Percentiles rank a stretch among this genome's conserved stretches.
phyloP scores from a whole-genome alignment of 192 early-diverging fungal genomes.

The Backusella mclennaniae region DNA sequence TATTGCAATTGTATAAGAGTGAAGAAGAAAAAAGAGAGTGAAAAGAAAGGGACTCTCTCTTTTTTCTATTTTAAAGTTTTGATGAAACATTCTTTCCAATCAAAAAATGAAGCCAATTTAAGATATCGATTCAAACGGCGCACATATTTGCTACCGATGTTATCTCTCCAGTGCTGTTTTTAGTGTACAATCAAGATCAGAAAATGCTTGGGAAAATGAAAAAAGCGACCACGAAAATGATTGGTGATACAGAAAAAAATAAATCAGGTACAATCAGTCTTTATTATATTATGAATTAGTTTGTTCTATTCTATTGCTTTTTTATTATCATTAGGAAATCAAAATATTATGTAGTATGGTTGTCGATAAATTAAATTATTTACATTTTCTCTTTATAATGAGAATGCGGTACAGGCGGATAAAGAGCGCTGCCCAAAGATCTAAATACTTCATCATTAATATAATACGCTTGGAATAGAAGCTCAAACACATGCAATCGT shows the following conservation, averaged over 20 bases:
- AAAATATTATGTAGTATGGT: background rate
- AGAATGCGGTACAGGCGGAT: background rate
- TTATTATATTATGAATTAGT: no score
- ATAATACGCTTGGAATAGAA: constrained; percentile 21
- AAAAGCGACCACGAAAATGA: background rate
- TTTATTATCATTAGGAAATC: background rate
- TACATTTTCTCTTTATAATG: background rate
- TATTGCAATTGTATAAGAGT: background rate
- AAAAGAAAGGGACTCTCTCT: background rate
- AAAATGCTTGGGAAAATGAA: background rate
- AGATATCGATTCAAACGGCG: background rate
- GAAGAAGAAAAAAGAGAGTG: background rate
- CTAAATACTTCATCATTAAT: constrained; percentile 22
- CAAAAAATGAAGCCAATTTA: background rate
- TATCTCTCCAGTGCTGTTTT: no score
- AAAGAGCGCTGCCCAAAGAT: constrained; percentile 4
- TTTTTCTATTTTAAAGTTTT: background rate
- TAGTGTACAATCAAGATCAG: background rate
- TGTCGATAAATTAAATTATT: background rate
- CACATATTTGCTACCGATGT: background rate
- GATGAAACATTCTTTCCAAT: background rate
- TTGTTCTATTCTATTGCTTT: no score
- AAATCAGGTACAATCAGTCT: no score
- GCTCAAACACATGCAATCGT: constrained; percentile 15
- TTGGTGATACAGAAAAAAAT: no score